phyloP scores from a whole-genome alignment of 2,329 filamentous ascomycete species.

The Thermomyces lanuginosus region DNA sequence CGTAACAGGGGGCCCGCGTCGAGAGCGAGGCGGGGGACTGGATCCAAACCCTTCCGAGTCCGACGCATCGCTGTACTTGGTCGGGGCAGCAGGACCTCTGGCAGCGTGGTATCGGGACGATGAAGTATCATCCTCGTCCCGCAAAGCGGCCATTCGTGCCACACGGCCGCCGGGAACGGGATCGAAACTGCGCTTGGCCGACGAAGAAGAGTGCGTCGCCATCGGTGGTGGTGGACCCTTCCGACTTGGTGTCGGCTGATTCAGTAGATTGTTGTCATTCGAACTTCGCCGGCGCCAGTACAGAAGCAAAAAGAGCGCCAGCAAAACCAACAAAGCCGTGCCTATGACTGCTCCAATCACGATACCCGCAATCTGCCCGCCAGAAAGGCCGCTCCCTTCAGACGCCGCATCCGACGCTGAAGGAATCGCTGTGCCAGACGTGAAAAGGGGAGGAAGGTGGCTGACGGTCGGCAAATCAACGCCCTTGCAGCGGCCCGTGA shows the following conservation, averaged over 20 bases:
- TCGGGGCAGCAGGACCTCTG: slow-evolving; percentile 30
- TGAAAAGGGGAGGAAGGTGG: slow-evolving; percentile 41
- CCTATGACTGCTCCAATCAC: slow-evolving; percentile 51
- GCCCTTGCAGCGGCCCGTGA: slow-evolving; percentile 53
- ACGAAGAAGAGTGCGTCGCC: slow-evolving; percentile 19
- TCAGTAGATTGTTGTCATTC: slow-evolving; percentile 64
- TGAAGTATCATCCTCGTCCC: slow-evolving; percentile 52
- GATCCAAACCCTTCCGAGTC: slow-evolving; percentile 54
- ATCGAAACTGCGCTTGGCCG: slow-evolving; percentile 42
- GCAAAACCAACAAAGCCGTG: slow-evolving; percentile 48
- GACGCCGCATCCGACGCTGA: slow-evolving; percentile 26
- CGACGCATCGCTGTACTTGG: slow-evolving; percentile 35
- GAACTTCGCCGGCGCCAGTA: slow-evolving; percentile 36
- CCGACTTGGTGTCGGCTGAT: slow-evolving; percentile 62
- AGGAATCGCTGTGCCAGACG: slow-evolving; percentile 43
- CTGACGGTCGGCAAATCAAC: slow-evolving; percentile 61
- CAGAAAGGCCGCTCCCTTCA: slow-evolving; percentile 43
- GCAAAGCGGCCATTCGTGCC: slow-evolving; percentile 86
- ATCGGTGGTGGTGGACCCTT: slow-evolving; percentile 27
- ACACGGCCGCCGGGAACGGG: slow-evolving; percentile 76
- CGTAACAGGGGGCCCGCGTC: slow-evolving; percentile 27
- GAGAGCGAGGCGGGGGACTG: slow-evolving; percentile 53
- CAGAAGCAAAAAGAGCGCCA: slow-evolving; percentile 46
- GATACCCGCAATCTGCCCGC: slow-evolving; percentile 18
- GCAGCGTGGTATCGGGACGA: slow-evolving; percentile 23